These are phyloP conservation scores for Debaryomyces fabryi DNA, from an alignment of 1,139 yeast genomes.

Conservation along the genomic window DNA sequence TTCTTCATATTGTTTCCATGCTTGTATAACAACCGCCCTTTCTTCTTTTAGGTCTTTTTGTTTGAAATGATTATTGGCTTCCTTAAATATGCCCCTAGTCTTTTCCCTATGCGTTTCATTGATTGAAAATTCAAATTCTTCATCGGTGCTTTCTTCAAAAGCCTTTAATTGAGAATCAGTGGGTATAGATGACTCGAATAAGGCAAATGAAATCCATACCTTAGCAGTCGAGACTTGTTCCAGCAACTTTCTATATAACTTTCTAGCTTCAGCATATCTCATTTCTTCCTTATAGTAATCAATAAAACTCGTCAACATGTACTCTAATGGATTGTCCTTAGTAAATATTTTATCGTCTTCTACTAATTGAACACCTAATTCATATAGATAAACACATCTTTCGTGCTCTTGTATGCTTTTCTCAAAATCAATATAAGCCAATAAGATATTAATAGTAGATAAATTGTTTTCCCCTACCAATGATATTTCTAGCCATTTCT, in stretches of 20 bases:
- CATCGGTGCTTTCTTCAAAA: slow-evolving; percentile 43
- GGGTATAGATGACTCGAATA: slow-evolving; percentile 73
- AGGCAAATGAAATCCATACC: slow-evolving; percentile 69
- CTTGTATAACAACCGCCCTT: slow-evolving; percentile 59
- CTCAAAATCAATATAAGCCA: slow-evolving; percentile 71
- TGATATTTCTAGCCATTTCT: slow-evolving; percentile 62
- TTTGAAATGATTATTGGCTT: slow-evolving; percentile 54
- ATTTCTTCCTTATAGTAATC: slow-evolving; percentile 61
- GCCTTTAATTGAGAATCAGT: slow-evolving; percentile 50
- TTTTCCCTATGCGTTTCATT: slow-evolving; percentile 53
- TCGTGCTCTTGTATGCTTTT: slow-evolving; percentile 67
- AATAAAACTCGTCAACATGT: slow-evolving; percentile 53
- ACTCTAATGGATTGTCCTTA: slow-evolving; percentile 20
- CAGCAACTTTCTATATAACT: slow-evolving; percentile 49
- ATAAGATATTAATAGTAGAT: slow-evolving; percentile 24
- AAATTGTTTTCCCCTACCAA: slow-evolving; percentile 50
- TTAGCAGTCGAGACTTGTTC: slow-evolving; percentile 35
- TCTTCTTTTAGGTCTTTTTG: slow-evolving; percentile 38
- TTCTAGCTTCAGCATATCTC: slow-evolving; percentile 60
- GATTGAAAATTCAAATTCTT: slow-evolving; percentile 55
- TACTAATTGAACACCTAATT: slow-evolving; percentile 44
- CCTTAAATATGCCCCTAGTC: slow-evolving; percentile 58
- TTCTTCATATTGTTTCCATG: slow-evolving; percentile 67
- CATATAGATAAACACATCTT: slow-evolving; percentile 64
- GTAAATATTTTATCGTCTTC: slow-evolving; percentile 14